phyloP scores from a whole-genome alignment of 2,329 filamentous ascomycete genomes.

The Aspergillus pseudoterreus region DNA sequence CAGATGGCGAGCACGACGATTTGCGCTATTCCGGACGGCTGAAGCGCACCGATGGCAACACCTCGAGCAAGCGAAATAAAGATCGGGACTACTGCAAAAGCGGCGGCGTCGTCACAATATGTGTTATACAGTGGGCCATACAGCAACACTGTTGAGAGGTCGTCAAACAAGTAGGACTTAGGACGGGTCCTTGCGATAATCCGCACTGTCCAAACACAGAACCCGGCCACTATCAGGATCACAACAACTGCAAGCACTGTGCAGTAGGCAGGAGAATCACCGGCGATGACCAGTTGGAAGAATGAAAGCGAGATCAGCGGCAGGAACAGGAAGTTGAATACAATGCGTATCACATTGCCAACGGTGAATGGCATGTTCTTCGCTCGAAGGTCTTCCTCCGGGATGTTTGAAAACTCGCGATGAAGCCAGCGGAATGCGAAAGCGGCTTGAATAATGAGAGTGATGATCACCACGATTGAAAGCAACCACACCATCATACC shows the following conservation, averaged over 20 bases:
- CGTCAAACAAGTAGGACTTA: slow-evolving; percentile 85
- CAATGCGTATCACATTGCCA: slow-evolving; percentile 75
- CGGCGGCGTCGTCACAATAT: slow-evolving; percentile 86
- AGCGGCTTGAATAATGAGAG: slow-evolving; percentile 69
- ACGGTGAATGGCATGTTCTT: slow-evolving; percentile 88
- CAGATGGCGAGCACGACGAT: slow-evolving; percentile 89
- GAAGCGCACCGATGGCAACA: slow-evolving; percentile 86
- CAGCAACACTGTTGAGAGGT: slow-evolving; percentile 79
- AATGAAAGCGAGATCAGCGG: slow-evolving; percentile 83
- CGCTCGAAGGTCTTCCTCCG: slow-evolving; percentile 80
- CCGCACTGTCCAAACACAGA: slow-evolving; percentile 74
- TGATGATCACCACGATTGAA: slow-evolving; percentile 65
- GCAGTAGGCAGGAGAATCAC: slow-evolving; percentile 63
- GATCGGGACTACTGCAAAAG: slow-evolving; percentile 84
- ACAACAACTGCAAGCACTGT: slow-evolving; percentile 73
- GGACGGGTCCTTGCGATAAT: slow-evolving; percentile 78
- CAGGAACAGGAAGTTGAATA: slow-evolving; percentile 89
- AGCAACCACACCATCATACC: slow-evolving; percentile 91
- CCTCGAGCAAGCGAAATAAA: slow-evolving; percentile 81
- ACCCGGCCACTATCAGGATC: slow-evolving; percentile 67
- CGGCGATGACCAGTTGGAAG: slow-evolving; percentile 81
- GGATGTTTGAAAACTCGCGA: slow-evolving; percentile 65
- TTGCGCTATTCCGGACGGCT: slow-evolving; percentile 89
- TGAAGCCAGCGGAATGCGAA: slow-evolving; percentile 76
- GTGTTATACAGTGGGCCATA: slow-evolving; percentile 97